phyloP scores from a whole-genome alignment of 306 rosid species.

The Sicyos edulis region DNA sequence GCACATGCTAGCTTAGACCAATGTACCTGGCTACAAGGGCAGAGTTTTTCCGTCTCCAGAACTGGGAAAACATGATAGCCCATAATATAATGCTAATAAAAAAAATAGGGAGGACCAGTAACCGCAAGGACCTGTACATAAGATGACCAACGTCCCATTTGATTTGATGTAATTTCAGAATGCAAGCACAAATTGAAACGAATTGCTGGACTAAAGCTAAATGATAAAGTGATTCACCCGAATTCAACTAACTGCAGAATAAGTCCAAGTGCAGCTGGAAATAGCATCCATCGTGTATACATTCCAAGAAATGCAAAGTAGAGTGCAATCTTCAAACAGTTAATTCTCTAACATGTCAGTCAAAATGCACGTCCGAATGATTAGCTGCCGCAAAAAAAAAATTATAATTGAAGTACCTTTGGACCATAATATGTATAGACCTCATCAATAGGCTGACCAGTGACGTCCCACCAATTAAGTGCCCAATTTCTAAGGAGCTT shows the following conservation, averaged over 20 bases:
- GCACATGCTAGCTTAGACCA: not conserved
- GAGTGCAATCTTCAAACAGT: constrained; percentile 63
- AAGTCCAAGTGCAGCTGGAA: constrained; percentile 74
- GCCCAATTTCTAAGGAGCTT: constrained; percentile 83
- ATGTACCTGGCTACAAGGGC: constrained; percentile 84
- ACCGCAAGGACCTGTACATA: constrained; percentile 55
- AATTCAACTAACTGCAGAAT: constrained; percentile 62
- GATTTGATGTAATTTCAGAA: constrained; percentile 15
- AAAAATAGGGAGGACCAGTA: constrained; percentile 73
- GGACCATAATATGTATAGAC: constrained; percentile 78
- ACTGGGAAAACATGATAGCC: constrained; percentile 90
- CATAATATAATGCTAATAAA: constrained; percentile 62
- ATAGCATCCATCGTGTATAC: constrained; percentile 87
- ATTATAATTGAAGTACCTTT: constrained; percentile 48
- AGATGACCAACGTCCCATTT: constrained; percentile 18
- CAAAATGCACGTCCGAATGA: constrained; percentile 15
- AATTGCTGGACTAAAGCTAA: constrained; percentile 13
- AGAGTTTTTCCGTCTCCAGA: constrained; percentile 90
- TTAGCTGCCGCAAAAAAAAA: not conserved
- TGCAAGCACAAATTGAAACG: constrained; percentile 23
- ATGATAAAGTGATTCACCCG: constrained; percentile 47
- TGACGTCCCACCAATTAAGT: constrained; percentile 73
- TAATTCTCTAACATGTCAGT: constrained; percentile 25
- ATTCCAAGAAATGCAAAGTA: constrained; percentile 97
- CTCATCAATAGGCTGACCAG: constrained; percentile 80